Conservation (phyloP, 306 rosid species). For the Fragaria iinumae region DNA sequence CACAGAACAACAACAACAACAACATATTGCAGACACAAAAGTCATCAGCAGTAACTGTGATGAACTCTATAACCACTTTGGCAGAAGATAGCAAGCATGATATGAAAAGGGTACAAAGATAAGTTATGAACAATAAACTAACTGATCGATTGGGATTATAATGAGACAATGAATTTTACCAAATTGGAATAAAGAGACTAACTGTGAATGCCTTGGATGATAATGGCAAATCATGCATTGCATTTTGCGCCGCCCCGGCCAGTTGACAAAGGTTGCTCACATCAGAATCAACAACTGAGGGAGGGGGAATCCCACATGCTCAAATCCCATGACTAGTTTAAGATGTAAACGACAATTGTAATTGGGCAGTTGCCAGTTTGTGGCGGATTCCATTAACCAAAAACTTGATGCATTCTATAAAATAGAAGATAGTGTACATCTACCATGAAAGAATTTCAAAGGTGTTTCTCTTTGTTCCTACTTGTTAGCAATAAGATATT, state of each 20-base stretch:
- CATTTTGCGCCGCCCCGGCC: neutral
- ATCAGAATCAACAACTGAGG: slow-evolving; percentile 6
- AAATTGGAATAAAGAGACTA: neutral
- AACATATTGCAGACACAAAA: neutral
- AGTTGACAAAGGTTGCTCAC: neutral
- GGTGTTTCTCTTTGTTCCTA: neutral
- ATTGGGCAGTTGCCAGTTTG: neutral
- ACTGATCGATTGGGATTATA: neutral
- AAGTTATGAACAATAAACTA: neutral
- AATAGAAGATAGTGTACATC: neutral
- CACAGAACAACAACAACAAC: neutral
- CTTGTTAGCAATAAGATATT: neutral
- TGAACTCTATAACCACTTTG: neutral
- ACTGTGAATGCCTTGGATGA: neutral
- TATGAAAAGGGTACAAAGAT: neutral
- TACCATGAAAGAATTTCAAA: neutral
- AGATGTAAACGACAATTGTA: neutral
- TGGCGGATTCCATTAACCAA: slow-evolving; percentile 10
- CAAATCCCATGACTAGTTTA: neutral
- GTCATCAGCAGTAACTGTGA: neutral
- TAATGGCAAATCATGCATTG: neutral
- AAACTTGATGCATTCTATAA: neutral
- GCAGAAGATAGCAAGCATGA: neutral
- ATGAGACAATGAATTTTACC: neutral
- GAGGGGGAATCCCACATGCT: neutral